Evolutionary conservation across 352 stramenopile genomes (phyloP), one percentile per base, ranked within the genome.

Genomic region (Phytopythium helicoides): DNA sequence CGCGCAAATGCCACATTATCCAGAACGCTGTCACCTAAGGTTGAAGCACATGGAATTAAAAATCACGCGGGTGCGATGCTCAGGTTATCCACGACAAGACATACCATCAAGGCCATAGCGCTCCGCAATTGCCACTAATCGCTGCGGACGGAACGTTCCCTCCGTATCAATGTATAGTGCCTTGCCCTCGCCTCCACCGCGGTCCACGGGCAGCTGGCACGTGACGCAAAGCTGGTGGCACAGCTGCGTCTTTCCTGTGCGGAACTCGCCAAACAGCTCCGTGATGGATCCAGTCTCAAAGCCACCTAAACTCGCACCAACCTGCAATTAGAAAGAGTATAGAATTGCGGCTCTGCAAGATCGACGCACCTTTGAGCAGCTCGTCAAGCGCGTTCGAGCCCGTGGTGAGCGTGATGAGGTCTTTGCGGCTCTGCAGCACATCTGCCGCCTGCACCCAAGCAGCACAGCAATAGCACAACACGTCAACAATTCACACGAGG

Each of bases 201-300:
- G 91, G 55, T 98, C 96, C 54, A 99, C 84, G 2, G 95, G 90
- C 40, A 99, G 82, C 76, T 99, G 97, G 63, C 95, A 99, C 35
- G 96, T 99, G 33, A 99, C 97, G 68, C 97, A 99, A 1, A 99
- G 79, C 52, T 98, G 99, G 64, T 99, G 97, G 64, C 97, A 99
- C 37, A 99, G 68, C 69, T 99, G 97, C 10, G 97, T 99, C 73
- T 99, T 99, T 33, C 97, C 97, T 15, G 97, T 99, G 15, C 97
- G 87, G 71, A 99, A 99, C 67, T 99, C 97, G 41, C 97, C 97
- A 81, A 99, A 99, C 9, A 99, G 73, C 66, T 99, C 96, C 0
- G 97, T 99, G 53, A 99, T 97, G 16, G 88, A 98, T 2, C 95
- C 95, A 10, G 97, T 99, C 66, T 99, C 97, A 51, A 99, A 97